Base-by-base conservation (phyloP, 352 stramenopile species). In the Globisporangium middletonii region DNA sequence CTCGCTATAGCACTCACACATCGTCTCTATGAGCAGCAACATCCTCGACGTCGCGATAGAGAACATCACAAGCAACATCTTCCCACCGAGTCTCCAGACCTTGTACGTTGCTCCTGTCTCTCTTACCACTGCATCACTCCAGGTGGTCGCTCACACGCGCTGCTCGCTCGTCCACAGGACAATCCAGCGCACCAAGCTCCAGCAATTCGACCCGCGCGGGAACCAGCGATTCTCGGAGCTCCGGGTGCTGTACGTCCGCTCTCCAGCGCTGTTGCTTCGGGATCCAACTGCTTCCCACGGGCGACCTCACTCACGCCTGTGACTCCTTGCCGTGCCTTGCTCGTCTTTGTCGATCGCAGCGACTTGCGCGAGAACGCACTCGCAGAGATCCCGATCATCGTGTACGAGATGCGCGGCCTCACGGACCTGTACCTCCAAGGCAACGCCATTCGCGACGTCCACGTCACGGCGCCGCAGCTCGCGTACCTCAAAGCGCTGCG, bases 21-120 rank as follows among this genome's bases (percentile, higher is more conserved):
- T 30, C 0, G 8, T 18, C 28, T 19, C 43, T 35, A 9, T 11
- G 2, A 44, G 15, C 41, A 83, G 71, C 57, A 70, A 68, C 4
- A 85, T 91, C 53, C 65, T 77, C 38, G 77, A 91, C 57, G 67
- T 91, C 51, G 62, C 51, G 27, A 64, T 89, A n/a, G 68, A 65
- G 8, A 80, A 83, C 59, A 82, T 91, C 55, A 72, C 74, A 23
- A 75, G 48, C 37, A 85, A 89, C 49, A 79, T 89, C 38, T 89
- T 91, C 50, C 81, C 81, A 0, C 52, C 71, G 12, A 77, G 62
- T 46, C 72, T 91, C 27, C 51, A 72, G 33, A 81, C 64, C 41
- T 62, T 91, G 81, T 89, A 70, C 55, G 80, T 43, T 3, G 27
- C 18, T 11, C 41, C 16, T 26, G 26, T 18, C 3, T 37, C 3